These are phyloP conservation scores for Aureobasidium sp. DNA, from an alignment of 2,329 filamentous ascomycete species.

Conservation along the genomic window DNA sequence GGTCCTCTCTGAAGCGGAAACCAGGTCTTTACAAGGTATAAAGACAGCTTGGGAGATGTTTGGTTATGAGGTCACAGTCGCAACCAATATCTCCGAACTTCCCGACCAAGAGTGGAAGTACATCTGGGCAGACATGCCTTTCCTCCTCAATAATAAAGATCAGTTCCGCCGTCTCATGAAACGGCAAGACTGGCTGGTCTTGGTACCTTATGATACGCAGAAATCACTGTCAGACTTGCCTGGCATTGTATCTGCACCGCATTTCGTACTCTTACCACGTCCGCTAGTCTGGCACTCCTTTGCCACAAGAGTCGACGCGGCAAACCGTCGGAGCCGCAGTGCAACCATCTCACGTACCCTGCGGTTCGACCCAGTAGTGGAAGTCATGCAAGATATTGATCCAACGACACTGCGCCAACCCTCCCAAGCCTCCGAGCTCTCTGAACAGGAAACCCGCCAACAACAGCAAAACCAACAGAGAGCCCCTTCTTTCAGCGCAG, in stretches of 20 bases:
- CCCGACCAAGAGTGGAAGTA: not conserved
- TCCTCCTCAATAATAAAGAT: constrained; percentile 1
- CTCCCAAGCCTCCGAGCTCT: not conserved
- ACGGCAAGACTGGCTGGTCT: not conserved
- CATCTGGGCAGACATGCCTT: constrained; percentile 11
- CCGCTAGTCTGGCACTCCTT: constrained; percentile 12
- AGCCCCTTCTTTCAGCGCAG: not conserved
- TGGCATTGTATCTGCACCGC: not conserved
- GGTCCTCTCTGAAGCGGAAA: not conserved
- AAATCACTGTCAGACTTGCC: constrained; percentile 1
- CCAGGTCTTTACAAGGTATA: not conserved
- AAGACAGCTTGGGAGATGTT: constrained; percentile 4
- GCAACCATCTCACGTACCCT: constrained; percentile 2
- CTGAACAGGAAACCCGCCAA: not conserved
- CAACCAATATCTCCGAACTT: not conserved
- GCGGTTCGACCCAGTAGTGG: constrained; percentile 7
- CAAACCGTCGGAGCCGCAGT: not conserved
- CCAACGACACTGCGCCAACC: not conserved
- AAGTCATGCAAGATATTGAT: not conserved
- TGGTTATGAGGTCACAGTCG: not conserved
- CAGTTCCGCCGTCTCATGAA: constrained; percentile 6
- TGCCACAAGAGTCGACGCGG: not conserved
- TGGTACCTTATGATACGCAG: constrained; percentile 10
- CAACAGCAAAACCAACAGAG: not conserved
- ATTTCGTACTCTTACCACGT: constrained; percentile 2